Conservation (phyloP, 2,329 filamentous ascomycete species). For the Aspergillus ustus region DNA sequence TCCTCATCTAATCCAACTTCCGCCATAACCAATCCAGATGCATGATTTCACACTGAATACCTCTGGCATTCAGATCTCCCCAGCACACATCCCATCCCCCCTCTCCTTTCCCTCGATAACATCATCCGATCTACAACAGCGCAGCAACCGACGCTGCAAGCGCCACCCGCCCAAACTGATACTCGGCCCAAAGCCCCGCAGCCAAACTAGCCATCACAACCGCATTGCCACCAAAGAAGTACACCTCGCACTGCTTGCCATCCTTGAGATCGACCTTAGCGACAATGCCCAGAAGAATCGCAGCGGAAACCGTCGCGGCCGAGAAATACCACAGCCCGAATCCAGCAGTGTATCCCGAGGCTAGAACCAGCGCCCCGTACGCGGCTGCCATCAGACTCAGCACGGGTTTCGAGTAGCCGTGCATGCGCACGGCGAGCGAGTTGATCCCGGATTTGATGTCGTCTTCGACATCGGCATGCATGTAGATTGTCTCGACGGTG, state of each 20-base stretch:
- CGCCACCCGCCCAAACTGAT: neutral
- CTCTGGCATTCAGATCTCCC: too few species aligned
- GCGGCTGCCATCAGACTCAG: neutral
- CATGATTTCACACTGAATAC: too few species aligned
- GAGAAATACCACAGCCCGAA: conserved; percentile 1
- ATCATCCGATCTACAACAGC: neutral
- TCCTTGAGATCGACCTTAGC: conserved; percentile 4
- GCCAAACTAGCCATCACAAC: neutral
- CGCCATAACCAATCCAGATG: too few species aligned
- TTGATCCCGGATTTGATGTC: conserved; percentile 7
- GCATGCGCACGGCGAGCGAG: neutral
- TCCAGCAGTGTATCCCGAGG: neutral
- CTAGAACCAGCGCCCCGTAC: neutral
- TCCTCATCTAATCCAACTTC: too few species aligned
- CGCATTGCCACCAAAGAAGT: neutral
- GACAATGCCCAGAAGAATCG: neutral
- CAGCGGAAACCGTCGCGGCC: neutral
- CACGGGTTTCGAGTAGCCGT: conserved; percentile 10
- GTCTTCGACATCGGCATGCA: conserved; percentile 12
- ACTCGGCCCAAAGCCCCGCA: neutral
- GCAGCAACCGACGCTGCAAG: too few species aligned
- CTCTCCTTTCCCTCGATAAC: too few species aligned
- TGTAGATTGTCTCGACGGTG: conserved; percentile 12
- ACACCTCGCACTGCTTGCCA: conserved; percentile 3
- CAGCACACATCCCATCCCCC: too few species aligned